phyloP scores from a whole-genome alignment of 2,329 filamentous ascomycete genomes.

The Pseudopyricularia javanii region DNA sequence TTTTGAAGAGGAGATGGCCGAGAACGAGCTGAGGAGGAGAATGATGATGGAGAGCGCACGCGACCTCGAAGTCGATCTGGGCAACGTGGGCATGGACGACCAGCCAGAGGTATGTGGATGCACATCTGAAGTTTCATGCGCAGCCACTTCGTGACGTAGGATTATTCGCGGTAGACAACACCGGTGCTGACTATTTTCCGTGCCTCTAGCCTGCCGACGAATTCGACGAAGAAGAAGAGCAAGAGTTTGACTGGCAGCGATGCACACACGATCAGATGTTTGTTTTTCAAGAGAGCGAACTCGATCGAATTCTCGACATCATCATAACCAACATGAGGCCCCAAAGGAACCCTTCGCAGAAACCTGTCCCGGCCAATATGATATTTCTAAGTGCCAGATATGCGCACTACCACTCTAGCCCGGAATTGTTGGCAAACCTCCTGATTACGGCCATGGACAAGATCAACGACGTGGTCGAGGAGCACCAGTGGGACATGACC shows the following conservation, averaged over 20 bases:
- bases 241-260: slow-evolving; percentile 91
- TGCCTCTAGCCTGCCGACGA: slow-evolving; percentile 57
- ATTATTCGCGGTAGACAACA: background rate
- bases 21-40: slow-evolving; percentile 85
- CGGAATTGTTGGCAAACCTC: slow-evolving; percentile 69
- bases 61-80: slow-evolving; percentile 90
- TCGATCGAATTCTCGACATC: slow-evolving; percentile 85
- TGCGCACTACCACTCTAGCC: slow-evolving; percentile 88
- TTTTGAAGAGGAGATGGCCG: slow-evolving; percentile 94
- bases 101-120: slow-evolving; percentile 60
- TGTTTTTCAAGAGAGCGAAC: slow-evolving; percentile 90
- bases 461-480: slow-evolving; percentile 94
- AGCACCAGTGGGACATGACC: slow-evolving; percentile 98
- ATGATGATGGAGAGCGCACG: slow-evolving; percentile 99
- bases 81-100: slow-evolving; percentile 91
- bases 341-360: slow-evolving; percentile 89
- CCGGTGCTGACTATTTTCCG: background rate
- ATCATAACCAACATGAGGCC: slow-evolving; percentile 98
- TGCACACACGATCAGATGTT: slow-evolving; percentile 99
- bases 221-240: slow-evolving; percentile 65
- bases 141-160: background rate
- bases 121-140: background rate
- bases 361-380: slow-evolving; percentile 93
- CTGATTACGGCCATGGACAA: slow-evolving; percentile 83
- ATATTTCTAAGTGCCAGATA: slow-evolving; percentile 93